Evolutionary conservation across 139 green algal genomes (phyloP), one percentile per base, ranked within the genome.

Genomic region (Penium margaritaceum): DNA sequence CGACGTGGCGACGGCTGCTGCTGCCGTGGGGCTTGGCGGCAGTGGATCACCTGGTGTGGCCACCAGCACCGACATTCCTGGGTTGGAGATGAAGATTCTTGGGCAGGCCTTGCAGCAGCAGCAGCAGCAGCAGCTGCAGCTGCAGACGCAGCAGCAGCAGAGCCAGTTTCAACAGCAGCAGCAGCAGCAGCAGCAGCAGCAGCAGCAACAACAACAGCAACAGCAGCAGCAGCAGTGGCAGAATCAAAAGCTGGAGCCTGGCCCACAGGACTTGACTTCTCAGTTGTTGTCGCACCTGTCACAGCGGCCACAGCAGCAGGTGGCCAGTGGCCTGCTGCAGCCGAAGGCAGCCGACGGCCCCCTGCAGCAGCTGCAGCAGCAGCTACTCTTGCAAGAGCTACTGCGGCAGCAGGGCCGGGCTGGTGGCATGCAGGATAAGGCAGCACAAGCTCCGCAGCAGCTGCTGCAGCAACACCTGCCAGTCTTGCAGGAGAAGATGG

Each of bases 121-220:
- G 51, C 51, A 60, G 51, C 51, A 60, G 51, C 24, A 60, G 24
- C 51, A 60, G 51, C 5, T 60, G 51, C 24, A 24, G 15, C 51
- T 33, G 51, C 51, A 60, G 51, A 27, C 0, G 14, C 29, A 36
- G 35, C 47, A 54, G 63, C 35, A 32, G 30, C 32, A 38, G 17
- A 27, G 17, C 51, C 51, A n/a, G 51, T 60, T 60, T 33, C 51
- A 60, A 21, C 12, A 24, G 5, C 51, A 60, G 51, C 63, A 71
- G 33, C 63, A 62, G 0, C 39, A 71, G 35, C 44, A 41, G 36
- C 39, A 71, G 47, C 61, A 67, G 9, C 30, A 37, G 32, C 30
- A 37, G 30, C 30, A 43, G 30, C 55, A 65, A 65, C 30, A 68
- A 21, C 35, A 53, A 21, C 61, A 68, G 61, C 35, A 32, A 29